A percentile compares a stretch with the other conserved stretches of the same genome.
Conservation (phyloP, 1,139 yeast species). For the Candida pseudocylindracea region DNA sequence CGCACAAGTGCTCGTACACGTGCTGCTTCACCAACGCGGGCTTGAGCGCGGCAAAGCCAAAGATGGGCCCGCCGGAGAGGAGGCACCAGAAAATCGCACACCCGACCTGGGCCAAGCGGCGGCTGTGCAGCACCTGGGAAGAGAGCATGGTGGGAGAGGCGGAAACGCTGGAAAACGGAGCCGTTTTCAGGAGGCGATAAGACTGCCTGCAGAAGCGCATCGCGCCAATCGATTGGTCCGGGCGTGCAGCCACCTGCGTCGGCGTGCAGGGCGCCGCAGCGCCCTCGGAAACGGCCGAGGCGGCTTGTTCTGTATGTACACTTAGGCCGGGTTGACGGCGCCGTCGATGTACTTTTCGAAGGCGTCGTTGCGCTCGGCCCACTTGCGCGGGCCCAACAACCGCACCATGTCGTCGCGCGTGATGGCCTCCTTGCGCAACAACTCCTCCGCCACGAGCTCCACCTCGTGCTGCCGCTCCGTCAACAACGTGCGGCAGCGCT, state of each 20-base stretch:
- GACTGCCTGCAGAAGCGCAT: too few relatives aligned
- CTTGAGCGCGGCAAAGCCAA: constrained; percentile 25
- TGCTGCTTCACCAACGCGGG: constrained; percentile 14
- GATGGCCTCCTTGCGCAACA: constrained; percentile 44
- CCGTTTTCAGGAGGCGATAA: too few relatives aligned
- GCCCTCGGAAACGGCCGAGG: too few relatives aligned
- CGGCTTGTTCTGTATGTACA: constrained; percentile 1
- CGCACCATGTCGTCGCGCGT: constrained; percentile 69
- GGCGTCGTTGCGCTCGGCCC: constrained; percentile 59
- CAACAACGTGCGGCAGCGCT: constrained; percentile 29
- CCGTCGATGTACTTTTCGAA: constrained; percentile 54
- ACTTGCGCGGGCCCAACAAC: constrained; percentile 53
- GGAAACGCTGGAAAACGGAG: too few relatives aligned
- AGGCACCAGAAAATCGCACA: constrained; percentile 21
- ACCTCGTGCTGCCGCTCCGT: constrained; percentile 38
- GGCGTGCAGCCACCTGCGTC: too few relatives aligned
- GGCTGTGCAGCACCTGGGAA: neutral
- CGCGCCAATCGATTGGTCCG: too few relatives aligned
- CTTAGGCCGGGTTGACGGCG: constrained; percentile 6
- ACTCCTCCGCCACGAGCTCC: constrained; percentile 46
- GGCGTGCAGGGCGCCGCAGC: too few relatives aligned
- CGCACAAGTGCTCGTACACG: constrained; percentile 4
- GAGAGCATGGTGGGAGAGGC: too few relatives aligned
- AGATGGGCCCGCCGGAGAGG: constrained; percentile 22
- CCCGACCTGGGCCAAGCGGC: neutral